Base-by-base conservation (phyloP, 495 filamentous ascomycete genomes). In the Penicillium maclennaniae region DNA sequence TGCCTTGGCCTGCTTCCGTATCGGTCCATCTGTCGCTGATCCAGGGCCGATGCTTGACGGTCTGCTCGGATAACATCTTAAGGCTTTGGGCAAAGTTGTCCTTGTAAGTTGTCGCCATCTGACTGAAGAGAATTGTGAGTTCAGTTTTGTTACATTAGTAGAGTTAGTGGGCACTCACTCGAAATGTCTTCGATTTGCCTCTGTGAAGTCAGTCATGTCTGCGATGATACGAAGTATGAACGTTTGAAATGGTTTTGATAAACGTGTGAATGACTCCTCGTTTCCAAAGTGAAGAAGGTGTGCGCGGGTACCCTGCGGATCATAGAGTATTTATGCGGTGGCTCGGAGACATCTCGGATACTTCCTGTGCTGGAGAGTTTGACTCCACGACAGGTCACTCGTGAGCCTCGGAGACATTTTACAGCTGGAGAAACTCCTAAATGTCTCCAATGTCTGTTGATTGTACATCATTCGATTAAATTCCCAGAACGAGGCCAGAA, bases 21-120 rank as follows among this genome's bases (percentile, higher is more conserved):
- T 77, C 71, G 14, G 64, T 71, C 79, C 82, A 84, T 50, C 77
- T 74, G 17, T 83, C 76, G 19, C 81, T 83, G 48, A 88, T 79
- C 76, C 86, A 90, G 28, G 78, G 74, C 14, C 82, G 74, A 21
- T 77, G 75, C 7, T 65, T 60, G 23, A 71, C 54, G 68, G 79
- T 54, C 74, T 67, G 10, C 66, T 73, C 52, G 66, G 57, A 56
- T 52, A 75, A 25, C 19, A 49, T 54, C 50, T 66, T 38, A 67
- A 60, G 36, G 61, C 58, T 43, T 51, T 65, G 41, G 54, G 65
- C 74, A 72, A 83, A 60, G 51, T 69, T 40, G 64, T 63, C 36
- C 28, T 70, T 69, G 63, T 84, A 83, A 34, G 61, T 65, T 7
- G 62, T 51, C 6, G 79, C 69, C 48, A 77, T 52, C 16, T 77